Evolutionary conservation across 495 filamentous ascomycete species (phyloP), one percentile per base, ranked within the genome.

Genomic region (Penicillium robsamsonii): DNA sequence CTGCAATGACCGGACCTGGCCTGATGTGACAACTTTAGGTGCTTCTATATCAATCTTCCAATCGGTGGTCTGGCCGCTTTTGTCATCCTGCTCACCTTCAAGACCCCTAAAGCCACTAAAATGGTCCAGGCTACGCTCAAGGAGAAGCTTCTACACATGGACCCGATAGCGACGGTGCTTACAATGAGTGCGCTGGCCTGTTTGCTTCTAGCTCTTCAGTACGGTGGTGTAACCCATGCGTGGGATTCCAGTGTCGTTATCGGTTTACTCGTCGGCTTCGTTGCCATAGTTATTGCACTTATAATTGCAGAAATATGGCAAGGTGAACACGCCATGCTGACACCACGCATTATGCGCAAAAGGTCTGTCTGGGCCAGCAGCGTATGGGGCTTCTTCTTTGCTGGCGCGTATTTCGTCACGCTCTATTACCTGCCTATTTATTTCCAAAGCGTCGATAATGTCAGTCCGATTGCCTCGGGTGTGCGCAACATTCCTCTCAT

Each of bases 361-460:
- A n/a, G 27, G 18, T 24, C 9, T 11, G 18, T 56, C 31, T 38
- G 43, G 29, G 22, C 65, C 15, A 46, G 38, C 12, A 53, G 40
- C n/a, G 25, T 55, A 22, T 72, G 59, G 42, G 41, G 53, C n/a
- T 64, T 69, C 41, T 72, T 71, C 20, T 58, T 56, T 15, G 45
- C 59, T 40, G 50, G 55, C 2, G 44, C 56, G 11, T 60, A 61
- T 37, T 65, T 69, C n/a, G 24, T 67, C 24, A 33, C 59, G 10
- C 49, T 62, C 18, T 66, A 66, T 40, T 66, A 66, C 37, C 84
- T n/a, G 79, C 87, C 65, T 83, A 88, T 73, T 72, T 81, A 65
- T 20, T 92, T 94, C 77, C 90, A 94, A 67, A 81, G 85, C 13
- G 81, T 92, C 61, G 81, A 88, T 62, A 81, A 78, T 35, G 79